phyloP scores from a whole-genome alignment of 2,329 filamentous ascomycete genomes.

The Apiospora rasikravindrae region DNA sequence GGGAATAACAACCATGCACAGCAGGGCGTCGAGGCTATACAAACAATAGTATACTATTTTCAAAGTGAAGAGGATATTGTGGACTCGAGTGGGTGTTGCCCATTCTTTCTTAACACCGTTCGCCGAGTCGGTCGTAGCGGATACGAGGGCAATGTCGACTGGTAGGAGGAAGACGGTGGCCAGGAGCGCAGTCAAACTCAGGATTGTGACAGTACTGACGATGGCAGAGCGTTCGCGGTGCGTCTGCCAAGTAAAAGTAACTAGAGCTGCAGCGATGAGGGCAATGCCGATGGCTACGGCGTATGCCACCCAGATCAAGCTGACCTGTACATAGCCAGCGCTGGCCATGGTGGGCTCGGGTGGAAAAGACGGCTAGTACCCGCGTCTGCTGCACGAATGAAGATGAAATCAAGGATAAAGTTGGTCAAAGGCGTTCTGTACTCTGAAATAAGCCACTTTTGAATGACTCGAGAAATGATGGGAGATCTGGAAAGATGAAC shows the following conservation, averaged over 20 bases:
- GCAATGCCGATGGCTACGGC: slow-evolving; percentile 80
- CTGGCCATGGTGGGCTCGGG: slow-evolving; percentile 31
- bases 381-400: not conserved
- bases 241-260: slow-evolving; percentile 90
- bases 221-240: slow-evolving; percentile 83
- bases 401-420: not conserved
- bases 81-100: slow-evolving; percentile 83
- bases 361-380: not conserved
- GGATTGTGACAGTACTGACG: slow-evolving; percentile 83
- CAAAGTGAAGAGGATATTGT: slow-evolving; percentile 78
- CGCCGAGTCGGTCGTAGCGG: slow-evolving; percentile 78
- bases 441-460: not conserved
- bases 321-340: slow-evolving; percentile 76
- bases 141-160: slow-evolving; percentile 94
- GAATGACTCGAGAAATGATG: slow-evolving; percentile 10
- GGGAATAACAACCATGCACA: slow-evolving; percentile 88
- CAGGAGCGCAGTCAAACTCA: slow-evolving; percentile 85
- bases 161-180: slow-evolving; percentile 92
- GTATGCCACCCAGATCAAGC: slow-evolving; percentile 95
- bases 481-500: not conserved
- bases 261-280: slow-evolving; percentile 78
- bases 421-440: not conserved
- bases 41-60: slow-evolving; percentile 91
- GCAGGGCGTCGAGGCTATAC: slow-evolving; percentile 87
- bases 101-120: slow-evolving; percentile 89